Conservation (phyloP, 179 eudicot genomes). For the Carnegiea gigantea region DNA sequence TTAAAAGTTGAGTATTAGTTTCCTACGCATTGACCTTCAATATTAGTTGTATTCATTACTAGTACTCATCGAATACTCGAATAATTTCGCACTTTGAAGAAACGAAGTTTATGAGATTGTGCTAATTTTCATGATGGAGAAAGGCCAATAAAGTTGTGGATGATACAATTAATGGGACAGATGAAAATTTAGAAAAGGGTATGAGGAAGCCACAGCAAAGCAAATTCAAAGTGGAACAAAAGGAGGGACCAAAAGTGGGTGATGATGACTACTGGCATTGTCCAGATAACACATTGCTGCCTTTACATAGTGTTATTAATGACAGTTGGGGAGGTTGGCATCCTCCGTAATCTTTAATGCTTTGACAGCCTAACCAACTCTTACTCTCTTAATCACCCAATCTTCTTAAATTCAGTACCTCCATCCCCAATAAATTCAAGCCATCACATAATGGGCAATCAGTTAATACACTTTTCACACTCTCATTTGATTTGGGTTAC, state of each 20-base stretch:
- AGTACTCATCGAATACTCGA: too few species aligned
- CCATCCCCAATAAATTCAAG: conserved; percentile 2
- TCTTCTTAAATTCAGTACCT: conserved; percentile 9
- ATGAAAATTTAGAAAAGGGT: background rate
- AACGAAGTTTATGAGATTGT: too few species aligned
- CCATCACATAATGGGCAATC: background rate
- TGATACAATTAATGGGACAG: background rate
- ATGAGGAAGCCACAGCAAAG: background rate
- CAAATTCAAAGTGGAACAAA: background rate
- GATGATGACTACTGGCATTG: background rate
- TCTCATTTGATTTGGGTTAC: conserved; percentile 2
- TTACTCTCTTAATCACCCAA: background rate
- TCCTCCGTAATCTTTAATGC: conserved; percentile 10
- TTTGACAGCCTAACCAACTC: conserved; percentile 10
- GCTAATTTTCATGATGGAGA: too few species aligned
- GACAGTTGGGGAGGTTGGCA: conserved; percentile 18
- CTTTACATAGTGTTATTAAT: background rate
- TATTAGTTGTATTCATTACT: too few species aligned
- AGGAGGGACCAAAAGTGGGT: background rate
- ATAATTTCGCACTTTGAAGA: too few species aligned
- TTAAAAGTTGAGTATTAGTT: too few species aligned
- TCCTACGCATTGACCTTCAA: too few species aligned
- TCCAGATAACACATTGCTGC: background rate
- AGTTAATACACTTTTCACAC: background rate
- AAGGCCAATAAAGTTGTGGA: background rate